Conservation (phyloP, 2,329 filamentous ascomycete species). For the Simplicillium sp. region DNA sequence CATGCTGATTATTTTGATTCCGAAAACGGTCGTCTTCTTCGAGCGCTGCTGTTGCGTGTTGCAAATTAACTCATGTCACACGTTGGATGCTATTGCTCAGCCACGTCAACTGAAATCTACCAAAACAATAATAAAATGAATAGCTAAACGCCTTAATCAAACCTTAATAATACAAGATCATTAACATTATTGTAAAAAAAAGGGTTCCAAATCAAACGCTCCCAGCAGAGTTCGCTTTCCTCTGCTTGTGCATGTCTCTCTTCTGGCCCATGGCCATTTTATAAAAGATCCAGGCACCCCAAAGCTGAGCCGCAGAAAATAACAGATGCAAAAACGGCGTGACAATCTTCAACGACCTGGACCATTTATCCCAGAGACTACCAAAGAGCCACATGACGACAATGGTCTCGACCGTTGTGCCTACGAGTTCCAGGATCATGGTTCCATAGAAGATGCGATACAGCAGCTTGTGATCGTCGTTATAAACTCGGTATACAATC, state of each 20-base stretch:
- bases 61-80: no score
- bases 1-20: no score
- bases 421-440: constrained; percentile 2
- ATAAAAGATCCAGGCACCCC: constrained; percentile 7
- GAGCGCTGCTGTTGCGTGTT: no score
- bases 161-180: no score
- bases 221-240: no score
- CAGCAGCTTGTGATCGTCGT: constrained; percentile 3
- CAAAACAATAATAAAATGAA: no score
- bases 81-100: no score
- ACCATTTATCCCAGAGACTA: constrained; percentile 7
- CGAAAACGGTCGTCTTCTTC: no score
- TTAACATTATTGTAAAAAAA: no score
- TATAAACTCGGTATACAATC: constrained; percentile 5
- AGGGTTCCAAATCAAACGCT: no score
- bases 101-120: no score
- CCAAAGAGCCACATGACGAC: constrained; percentile 7
- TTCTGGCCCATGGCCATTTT: constrained; percentile 4
- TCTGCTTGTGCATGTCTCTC: constrained; percentile 1
- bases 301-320: constrained; percentile 6
- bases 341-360: constrained; percentile 2
- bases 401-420: constrained; percentile 4
- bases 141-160: no score
- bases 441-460: constrained; percentile 5
- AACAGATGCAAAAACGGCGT: constrained; percentile 5